phyloP scores from a whole-genome alignment of 495 filamentous ascomycete species.

The Daldinia loculata region DNA sequence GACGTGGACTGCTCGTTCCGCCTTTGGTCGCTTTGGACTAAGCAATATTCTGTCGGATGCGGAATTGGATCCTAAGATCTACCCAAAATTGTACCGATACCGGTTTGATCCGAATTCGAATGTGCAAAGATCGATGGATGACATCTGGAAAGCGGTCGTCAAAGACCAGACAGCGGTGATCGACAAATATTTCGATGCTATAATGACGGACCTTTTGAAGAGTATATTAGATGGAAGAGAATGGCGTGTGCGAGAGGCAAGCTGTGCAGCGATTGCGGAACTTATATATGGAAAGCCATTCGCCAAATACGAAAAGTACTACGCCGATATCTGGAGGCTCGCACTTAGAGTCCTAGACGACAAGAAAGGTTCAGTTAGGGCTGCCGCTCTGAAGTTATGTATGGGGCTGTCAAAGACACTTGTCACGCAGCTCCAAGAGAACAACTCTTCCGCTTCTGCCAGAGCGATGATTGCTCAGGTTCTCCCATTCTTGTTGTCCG shows the following conservation, averaged over 20 bases:
- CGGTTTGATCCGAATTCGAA: constrained; percentile 92
- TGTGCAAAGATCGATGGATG: constrained; percentile 93
- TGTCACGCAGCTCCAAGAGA: constrained; percentile 84
- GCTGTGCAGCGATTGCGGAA: constrained; percentile 89
- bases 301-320: constrained; percentile 81
- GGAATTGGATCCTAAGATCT: constrained; percentile 89
- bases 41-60: constrained; percentile 90
- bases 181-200: constrained; percentile 79
- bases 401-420: constrained; percentile 82
- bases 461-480: constrained; percentile 81
- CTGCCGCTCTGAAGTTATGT: constrained; percentile 81
- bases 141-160: constrained; percentile 93
- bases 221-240: constrained; percentile 83
- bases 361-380: constrained; percentile 88
- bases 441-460: constrained; percentile 73
- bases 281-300: constrained; percentile 78
- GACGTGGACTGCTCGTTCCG: constrained; percentile 93
- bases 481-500: constrained; percentile 89
- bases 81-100: constrained; percentile 93
- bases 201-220: constrained; percentile 84
- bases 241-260: constrained; percentile 91
- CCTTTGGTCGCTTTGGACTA: constrained; percentile 92
- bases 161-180: constrained; percentile 80
- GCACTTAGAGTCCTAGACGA: constrained; percentile 91
- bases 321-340: constrained; percentile 81